Conservation (phyloP, 2,329 filamentous ascomycete species). For the Scedosporium apiospermum region DNA sequence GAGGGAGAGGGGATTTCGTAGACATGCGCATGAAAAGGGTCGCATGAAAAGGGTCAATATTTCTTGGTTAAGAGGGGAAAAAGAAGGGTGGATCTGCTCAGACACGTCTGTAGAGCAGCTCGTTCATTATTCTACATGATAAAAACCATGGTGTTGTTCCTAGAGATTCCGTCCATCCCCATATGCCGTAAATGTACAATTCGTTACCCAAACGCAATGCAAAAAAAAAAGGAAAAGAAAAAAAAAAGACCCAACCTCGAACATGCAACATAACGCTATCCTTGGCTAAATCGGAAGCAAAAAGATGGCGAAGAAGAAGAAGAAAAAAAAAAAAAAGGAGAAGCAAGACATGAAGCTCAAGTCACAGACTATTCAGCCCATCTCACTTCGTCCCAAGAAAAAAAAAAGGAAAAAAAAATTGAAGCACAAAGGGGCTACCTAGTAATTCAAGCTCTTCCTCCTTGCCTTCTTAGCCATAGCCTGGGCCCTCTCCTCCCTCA, state of each 20-base stretch:
- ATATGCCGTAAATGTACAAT: too few relatives aligned
- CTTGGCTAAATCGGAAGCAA: background rate
- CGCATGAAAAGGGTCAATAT: too few relatives aligned
- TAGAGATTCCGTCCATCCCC: too few relatives aligned
- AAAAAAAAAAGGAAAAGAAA: too few relatives aligned
- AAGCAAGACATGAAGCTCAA: background rate
- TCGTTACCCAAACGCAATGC: background rate
- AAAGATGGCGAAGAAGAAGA: background rate
- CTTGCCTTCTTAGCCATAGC: conserved; percentile 27
- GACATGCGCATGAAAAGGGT: background rate
- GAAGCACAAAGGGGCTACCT: background rate
- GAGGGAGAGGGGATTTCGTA: background rate
- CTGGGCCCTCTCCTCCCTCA: conserved; percentile 53
- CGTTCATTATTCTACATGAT: too few relatives aligned
- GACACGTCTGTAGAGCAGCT: too few relatives aligned
- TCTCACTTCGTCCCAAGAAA: background rate
- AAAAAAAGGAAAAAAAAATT: background rate
- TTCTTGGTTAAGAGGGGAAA: too few relatives aligned
- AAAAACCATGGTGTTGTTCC: too few relatives aligned
- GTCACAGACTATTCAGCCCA: too few relatives aligned
- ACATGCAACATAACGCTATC: background rate
- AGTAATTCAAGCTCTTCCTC: background rate
- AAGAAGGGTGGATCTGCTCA: too few relatives aligned
- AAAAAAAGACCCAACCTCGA: background rate
- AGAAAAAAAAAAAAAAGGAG: background rate